These are phyloP conservation scores for Magnolia changhungtana DNA, from an alignment of 164 flowering plant species.

Conservation along the genomic window DNA sequence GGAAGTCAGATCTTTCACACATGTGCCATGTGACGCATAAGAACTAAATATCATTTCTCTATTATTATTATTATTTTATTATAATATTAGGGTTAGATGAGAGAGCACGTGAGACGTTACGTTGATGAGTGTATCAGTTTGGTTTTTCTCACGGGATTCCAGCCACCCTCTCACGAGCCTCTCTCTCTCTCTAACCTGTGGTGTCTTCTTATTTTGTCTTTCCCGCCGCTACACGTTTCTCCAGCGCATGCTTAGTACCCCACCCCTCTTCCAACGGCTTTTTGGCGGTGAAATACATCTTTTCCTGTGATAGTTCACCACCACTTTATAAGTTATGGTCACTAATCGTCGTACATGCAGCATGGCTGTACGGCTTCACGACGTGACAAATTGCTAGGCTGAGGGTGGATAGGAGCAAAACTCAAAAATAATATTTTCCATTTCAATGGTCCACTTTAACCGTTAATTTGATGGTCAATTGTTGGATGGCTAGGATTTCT, in stretches of 20 bases:
- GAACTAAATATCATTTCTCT: no score
- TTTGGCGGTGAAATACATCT: neutral
- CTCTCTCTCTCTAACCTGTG: neutral
- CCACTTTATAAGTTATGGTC: neutral
- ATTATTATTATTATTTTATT: neutral
- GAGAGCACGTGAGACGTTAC: neutral
- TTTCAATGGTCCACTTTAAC: no score
- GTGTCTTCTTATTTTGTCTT: neutral
- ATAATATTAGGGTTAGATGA: neutral
- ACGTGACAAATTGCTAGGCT: no score
- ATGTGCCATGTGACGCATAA: no score
- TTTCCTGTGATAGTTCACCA: neutral
- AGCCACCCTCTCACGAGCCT: slow-evolving; percentile 2
- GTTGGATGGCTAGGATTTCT: no score
- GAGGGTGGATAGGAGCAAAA: no score
- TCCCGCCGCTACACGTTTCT: neutral
- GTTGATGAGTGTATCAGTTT: slow-evolving; percentile 1
- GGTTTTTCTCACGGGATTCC: slow-evolving; percentile 4
- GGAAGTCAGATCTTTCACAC: no score
- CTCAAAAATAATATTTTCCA: no score
- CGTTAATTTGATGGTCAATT: no score
- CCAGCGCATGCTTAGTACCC: neutral
- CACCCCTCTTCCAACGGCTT: neutral
- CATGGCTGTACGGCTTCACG: no score
- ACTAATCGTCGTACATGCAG: no score